A percentile compares a stretch with the other conserved stretches of the same genome.
These are phyloP conservation scores for Boechera retrofracta DNA, from an alignment of 345 rosid species.

Conservation along the genomic window DNA sequence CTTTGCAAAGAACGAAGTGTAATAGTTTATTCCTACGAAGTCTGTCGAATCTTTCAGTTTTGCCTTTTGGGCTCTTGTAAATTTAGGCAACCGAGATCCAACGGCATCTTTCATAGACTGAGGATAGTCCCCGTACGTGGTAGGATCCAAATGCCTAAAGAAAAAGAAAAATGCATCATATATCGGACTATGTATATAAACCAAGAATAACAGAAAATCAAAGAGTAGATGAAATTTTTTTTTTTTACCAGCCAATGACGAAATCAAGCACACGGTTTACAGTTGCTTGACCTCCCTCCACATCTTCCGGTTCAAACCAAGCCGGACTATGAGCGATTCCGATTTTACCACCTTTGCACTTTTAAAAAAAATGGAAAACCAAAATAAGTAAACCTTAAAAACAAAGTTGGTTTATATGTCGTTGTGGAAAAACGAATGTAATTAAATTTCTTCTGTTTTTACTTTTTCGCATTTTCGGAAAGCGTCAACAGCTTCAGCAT, in stretches of 20 bases:
- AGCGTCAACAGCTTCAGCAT: conserved; percentile 41
- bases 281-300: conserved; percentile 27
- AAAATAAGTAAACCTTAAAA: background rate
- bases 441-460: background rate
- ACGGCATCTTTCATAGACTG: conserved; percentile 44
- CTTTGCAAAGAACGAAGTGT: conserved; percentile 42
- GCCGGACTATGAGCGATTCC: conserved; percentile 43
- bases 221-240: too few relatives aligned
- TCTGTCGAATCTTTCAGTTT: conserved; percentile 43
- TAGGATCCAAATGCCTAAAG: conserved; percentile 44
- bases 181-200: background rate
- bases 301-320: conserved; percentile 45
- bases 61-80: conserved; percentile 30
- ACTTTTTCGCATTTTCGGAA: conserved; percentile 44
- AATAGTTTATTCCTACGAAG: conserved; percentile 56
- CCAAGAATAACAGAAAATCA: background rate
- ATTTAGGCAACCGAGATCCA: conserved; percentile 37
- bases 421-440: background rate
- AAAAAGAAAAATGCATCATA: background rate
- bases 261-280: conserved; percentile 42
- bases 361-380: background rate
- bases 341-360: conserved; percentile 44
- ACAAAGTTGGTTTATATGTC: background rate
- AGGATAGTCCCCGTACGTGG: conserved; percentile 44
- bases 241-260: conserved; percentile 40